These are phyloP conservation scores for Nicotiana obtusifolia DNA, from an alignment of 257 asterid species.

Conservation along the genomic window DNA sequence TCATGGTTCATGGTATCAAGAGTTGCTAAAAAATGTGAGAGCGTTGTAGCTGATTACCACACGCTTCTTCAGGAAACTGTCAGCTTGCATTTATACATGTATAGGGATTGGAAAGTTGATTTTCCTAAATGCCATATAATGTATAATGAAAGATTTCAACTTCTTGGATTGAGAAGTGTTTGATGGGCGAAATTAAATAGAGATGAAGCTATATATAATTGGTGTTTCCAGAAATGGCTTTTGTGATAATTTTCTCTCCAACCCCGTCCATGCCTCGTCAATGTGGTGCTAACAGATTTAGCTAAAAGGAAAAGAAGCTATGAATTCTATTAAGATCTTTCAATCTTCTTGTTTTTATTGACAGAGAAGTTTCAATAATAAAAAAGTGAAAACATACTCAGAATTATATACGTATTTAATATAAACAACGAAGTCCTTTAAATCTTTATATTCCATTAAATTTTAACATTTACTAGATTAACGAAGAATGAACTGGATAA, in stretches of 20 bases:
- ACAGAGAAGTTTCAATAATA: no score
- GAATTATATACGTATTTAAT: no score
- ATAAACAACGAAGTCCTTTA: no score
- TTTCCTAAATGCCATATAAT: neutral
- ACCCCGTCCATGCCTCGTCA: neutral
- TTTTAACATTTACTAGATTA: no score
- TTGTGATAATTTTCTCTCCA: neutral
- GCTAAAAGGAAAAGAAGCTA: neutral
- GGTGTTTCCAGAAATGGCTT: neutral
- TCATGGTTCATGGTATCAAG: slow-evolving; percentile 17
- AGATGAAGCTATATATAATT: no score
- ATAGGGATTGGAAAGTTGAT: neutral
- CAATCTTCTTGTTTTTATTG: neutral
- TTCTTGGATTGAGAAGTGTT: neutral
- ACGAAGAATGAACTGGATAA: no score
- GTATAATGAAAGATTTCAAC: neutral
- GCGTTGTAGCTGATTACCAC: neutral
- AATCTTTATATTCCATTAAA: no score
- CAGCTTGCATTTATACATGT: neutral
- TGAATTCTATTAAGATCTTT: neutral
- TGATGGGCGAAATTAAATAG: neutral
- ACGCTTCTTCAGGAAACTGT: neutral
- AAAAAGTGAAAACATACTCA: no score
- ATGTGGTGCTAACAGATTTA: no score
- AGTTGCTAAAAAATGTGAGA: slow-evolving; percentile 1